Base-by-base conservation (phyloP, 75 land plant species). In the Pinus albicaulis region DNA sequence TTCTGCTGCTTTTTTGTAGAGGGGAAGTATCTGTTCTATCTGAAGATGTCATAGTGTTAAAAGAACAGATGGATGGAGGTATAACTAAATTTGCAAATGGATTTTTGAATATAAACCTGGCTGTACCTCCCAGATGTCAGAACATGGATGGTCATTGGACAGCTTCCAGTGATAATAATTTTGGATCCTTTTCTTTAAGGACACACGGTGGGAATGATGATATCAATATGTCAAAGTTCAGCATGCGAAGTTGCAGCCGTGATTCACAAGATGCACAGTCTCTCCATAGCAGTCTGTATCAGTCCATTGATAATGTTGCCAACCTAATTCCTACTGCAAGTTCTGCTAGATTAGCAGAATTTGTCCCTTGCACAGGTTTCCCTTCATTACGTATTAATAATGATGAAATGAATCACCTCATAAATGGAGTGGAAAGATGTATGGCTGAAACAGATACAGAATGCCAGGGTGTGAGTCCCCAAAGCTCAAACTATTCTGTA, bases 21-120 rank as follows among this genome's bases (percentile, higher is more conserved):
- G 98, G 92, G 57, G 98, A 94, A 86, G 80, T 94, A 52, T 76
- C 92, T 64, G 88, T 92, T 38, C 77, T 94, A 16, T 90, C 86
- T 73, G 88, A 94, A 63, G 92, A 94, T 82, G 85, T 88, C 12
- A 90, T 77, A 57, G 68, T 76, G 24, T 80, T 92, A 61, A 92
- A 92, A 74, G 83, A 85, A 63, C 85, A 82, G 75, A 79, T 92
- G 56, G 92, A 90, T 56, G 76, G 62, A 3, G 80, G 82, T 25
- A 68, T 19, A 19, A 14, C 28, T 13, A 10, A 7, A 13, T 3
- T 26, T 26, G 23, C 71, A 38, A 68, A 22, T 68, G 71, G 52
- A 41, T 38, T 20, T 68, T 38, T 19, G n/a, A 68, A 38, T 38
- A 41, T 41, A 68, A 68, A 41, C 20, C 71, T 68, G 3, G 52